phyloP scores from a whole-genome alignment of 768 basidiomycete species.

The Nevesoporus exiguus region DNA sequence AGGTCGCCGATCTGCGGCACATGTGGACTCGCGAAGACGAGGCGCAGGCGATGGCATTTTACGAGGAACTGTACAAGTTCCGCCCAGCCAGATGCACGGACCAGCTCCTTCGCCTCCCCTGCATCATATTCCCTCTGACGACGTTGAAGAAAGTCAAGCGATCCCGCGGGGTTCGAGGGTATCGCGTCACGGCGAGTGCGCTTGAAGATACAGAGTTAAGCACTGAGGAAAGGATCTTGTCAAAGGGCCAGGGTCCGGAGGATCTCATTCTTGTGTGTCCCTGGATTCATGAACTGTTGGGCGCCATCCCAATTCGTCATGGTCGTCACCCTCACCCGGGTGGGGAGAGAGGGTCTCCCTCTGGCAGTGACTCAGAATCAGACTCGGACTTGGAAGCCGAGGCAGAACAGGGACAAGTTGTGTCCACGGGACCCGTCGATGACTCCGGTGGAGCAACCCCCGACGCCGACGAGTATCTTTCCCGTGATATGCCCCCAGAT shows the following conservation, averaged over 20 bases:
- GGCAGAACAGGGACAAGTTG: not conserved
- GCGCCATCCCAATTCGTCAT: not conserved
- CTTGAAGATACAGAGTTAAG: conserved; percentile 14
- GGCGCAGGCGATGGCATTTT: conserved; percentile 4
- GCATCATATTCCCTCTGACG: conserved; percentile 16
- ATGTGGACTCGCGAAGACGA: conserved; percentile 2
- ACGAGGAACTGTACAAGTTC: not conserved
- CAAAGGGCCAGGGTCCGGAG: not conserved
- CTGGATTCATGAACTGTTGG: conserved; percentile 18
- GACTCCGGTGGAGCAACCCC: not conserved
- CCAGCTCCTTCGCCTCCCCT: conserved; percentile 15
- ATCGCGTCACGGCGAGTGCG: conserved; percentile 1
- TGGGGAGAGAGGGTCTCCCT: not conserved
- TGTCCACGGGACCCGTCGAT: not conserved
- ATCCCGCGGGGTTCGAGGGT: not conserved
- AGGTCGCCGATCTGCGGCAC: not conserved
- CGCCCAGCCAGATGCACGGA: conserved; percentile 5
- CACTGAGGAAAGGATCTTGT: not conserved
- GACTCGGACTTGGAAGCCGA: not conserved
- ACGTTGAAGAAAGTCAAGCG: not conserved
- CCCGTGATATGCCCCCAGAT: not conserved
- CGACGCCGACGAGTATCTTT: no score
- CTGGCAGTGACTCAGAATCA: not conserved
- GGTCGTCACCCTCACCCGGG: not conserved
- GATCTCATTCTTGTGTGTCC: conserved; percentile 17